Evolutionary conservation across 352 stramenopile species (phyloP).

Genomic region (Phytophthora syringae): DNA sequence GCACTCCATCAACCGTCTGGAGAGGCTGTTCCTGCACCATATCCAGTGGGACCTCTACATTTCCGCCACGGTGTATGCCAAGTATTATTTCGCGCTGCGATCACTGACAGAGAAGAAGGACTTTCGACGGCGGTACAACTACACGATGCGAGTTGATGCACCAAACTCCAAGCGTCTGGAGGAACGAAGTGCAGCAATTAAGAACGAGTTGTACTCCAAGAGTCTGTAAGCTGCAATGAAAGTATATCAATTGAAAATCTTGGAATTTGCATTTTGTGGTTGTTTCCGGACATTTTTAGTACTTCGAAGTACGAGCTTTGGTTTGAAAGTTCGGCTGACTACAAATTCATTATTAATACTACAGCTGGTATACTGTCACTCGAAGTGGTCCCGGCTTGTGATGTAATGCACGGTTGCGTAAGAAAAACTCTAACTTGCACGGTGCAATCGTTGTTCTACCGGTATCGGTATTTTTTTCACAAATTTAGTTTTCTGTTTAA

Average conservation of each 20-base stretch:
- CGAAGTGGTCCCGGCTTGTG: too few relatives aligned
- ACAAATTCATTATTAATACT: too few relatives aligned
- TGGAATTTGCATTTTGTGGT: background rate
- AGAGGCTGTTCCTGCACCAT: conserved; percentile 96
- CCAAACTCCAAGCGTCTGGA: conserved; percentile 89
- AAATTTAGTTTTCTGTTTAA: too few relatives aligned
- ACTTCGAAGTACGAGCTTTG: too few relatives aligned
- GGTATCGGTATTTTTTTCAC: too few relatives aligned
- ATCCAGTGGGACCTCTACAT: conserved; percentile 99
- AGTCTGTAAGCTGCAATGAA: conserved; percentile 58
- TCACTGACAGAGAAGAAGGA: conserved; percentile 92
- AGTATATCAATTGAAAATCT: conserved; percentile 15
- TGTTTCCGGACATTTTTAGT: too few relatives aligned
- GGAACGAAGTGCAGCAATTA: conserved; percentile 82
- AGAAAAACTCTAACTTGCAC: too few relatives aligned
- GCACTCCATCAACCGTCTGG: conserved; percentile 97
- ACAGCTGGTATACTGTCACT: too few relatives aligned
- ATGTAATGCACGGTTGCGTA: too few relatives aligned
- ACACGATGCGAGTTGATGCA: conserved; percentile 87
- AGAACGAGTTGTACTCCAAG: conserved; percentile 86
- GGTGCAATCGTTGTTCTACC: too few relatives aligned
- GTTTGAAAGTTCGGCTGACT: too few relatives aligned
- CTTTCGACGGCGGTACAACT: conserved; percentile 91
- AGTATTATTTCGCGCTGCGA: conserved; percentile 99
- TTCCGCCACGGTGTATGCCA: conserved; percentile 94